Conservation (phyloP, 2,329 filamentous ascomycete species). For the Achaetomium macrosporum region DNA sequence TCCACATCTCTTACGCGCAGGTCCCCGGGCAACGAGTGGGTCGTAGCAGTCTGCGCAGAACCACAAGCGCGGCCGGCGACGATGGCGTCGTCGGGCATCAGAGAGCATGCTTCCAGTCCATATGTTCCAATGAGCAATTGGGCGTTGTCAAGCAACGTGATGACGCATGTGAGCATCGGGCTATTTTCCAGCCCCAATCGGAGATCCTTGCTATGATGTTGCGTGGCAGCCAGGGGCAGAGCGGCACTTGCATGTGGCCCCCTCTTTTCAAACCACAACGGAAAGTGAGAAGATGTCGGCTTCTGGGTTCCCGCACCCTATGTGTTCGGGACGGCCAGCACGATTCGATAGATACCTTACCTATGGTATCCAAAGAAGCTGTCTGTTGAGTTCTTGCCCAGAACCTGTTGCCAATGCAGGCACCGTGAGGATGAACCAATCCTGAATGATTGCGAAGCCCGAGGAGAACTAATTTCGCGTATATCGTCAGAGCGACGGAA, state of each 20-base stretch:
- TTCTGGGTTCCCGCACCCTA: not conserved
- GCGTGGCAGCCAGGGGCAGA: not conserved
- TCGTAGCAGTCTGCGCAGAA: not conserved
- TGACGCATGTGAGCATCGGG: slow-evolving; percentile 8
- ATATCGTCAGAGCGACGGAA: too few relatives aligned
- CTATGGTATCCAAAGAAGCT: too few relatives aligned
- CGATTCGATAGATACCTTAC: too few relatives aligned
- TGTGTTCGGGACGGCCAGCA: too few relatives aligned
- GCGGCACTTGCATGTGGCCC: not conserved
- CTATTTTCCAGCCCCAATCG: slow-evolving; percentile 1
- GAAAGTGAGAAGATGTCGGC: not conserved
- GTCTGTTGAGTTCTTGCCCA: too few relatives aligned
- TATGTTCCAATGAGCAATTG: not conserved
- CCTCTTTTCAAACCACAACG: not conserved
- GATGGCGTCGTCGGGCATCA: not conserved
- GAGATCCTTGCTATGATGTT: not conserved
- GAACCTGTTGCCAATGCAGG: too few relatives aligned
- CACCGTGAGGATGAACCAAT: too few relatives aligned
- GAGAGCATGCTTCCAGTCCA: not conserved
- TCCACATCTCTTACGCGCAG: slow-evolving; percentile 20
- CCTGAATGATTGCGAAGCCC: too few relatives aligned
- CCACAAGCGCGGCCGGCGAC: not conserved
- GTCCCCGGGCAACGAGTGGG: not conserved
- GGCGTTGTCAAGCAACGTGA: not conserved
- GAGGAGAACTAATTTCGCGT: too few relatives aligned